These are phyloP conservation scores for Musa itinerans DNA, from an alignment of 176 grass and related monocot genomes.

Conservation along the genomic window DNA sequence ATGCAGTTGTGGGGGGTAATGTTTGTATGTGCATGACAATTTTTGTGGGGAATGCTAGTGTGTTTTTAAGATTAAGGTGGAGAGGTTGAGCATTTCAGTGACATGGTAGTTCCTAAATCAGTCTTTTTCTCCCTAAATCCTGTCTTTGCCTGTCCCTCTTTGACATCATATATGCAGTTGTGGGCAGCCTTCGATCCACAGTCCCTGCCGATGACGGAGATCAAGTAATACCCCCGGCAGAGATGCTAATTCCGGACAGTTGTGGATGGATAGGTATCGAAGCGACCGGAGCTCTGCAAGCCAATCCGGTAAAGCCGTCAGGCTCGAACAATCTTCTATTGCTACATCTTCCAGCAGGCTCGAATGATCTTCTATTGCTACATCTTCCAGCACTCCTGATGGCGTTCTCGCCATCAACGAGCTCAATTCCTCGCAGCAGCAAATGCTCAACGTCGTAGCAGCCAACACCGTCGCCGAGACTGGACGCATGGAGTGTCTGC, in stretches of 20 bases:
- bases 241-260: neutral
- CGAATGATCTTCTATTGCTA: conserved; percentile 2
- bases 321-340: neutral
- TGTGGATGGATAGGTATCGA: neutral
- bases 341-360: conserved; percentile 17
- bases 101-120: too few species aligned
- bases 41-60: too few species aligned
- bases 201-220: conserved; percentile 10
- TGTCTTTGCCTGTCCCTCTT: neutral
- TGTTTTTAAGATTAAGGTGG: too few species aligned
- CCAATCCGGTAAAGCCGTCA: conserved; percentile 14
- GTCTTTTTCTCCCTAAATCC: too few species aligned
- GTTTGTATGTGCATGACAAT: too few species aligned
- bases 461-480: neutral
- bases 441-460: conserved; percentile 14
- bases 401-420: conserved; percentile 13
- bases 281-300: conserved; percentile 26
- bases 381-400: conserved; percentile 17
- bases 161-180: neutral
- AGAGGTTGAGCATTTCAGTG: too few species aligned
- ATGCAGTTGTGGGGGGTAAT: too few species aligned
- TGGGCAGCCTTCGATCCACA: conserved; percentile 20
- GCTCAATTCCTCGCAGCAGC: conserved; percentile 14
- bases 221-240: conserved; percentile 7
- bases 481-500: conserved; percentile 5